Evolutionary conservation across 768 basidiomycete species (phyloP).

Genomic region (Kondoa malvinella): DNA sequence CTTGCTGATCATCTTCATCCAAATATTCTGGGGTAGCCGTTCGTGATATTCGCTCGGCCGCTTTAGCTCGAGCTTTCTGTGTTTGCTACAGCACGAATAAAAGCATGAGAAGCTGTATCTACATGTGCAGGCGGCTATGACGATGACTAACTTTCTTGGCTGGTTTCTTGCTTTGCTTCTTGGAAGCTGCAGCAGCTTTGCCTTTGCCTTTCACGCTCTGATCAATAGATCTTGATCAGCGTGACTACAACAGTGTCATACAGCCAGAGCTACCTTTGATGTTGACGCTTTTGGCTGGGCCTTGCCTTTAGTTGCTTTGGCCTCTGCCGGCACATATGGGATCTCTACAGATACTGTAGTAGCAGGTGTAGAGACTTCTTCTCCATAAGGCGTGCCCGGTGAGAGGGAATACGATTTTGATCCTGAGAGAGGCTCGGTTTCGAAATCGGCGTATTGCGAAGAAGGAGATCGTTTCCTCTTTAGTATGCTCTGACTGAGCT

Average conservation of each 20-base stretch:
- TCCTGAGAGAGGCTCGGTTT: background rate
- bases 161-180: background rate
- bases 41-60: background rate
- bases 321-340: background rate
- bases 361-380: background rate
- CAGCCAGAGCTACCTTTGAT: background rate
- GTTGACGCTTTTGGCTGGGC: background rate
- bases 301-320: background rate
- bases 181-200: background rate
- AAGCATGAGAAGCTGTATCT: background rate
- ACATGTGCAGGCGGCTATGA: background rate
- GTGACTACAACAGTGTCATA: background rate
- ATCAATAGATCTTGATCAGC: background rate
- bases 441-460: background rate
- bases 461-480: background rate
- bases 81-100: background rate
- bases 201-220: background rate
- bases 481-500: background rate
- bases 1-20: background rate
- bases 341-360: background rate
- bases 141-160: background rate
- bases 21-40: background rate
- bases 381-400: background rate
- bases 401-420: too few species aligned
- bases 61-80: background rate